phyloP scores from a whole-genome alignment of 2,329 filamentous ascomycete species.

The Aspergillus cejpii region DNA sequence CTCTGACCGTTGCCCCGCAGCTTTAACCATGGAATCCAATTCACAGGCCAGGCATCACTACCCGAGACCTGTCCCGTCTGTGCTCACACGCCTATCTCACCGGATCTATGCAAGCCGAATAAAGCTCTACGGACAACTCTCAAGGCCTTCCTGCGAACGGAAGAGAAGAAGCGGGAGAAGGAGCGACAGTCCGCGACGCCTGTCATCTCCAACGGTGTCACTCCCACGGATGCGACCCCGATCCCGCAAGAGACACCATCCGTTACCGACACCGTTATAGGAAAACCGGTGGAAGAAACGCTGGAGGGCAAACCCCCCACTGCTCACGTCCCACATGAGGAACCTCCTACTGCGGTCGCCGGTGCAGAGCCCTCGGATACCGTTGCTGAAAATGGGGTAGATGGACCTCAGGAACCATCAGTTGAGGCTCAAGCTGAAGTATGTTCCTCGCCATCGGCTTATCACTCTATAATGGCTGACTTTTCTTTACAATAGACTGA shows the following conservation, averaged over 20 bases:
- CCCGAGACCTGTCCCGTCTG: constrained; percentile 83
- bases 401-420: constrained; percentile 4
- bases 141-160: constrained; percentile 80
- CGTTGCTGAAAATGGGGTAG: constrained; percentile 4
- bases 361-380: constrained; percentile 7
- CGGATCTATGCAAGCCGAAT: constrained; percentile 79
- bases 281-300: constrained; percentile 4
- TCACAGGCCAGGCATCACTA: constrained; percentile 64
- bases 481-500: constrained; percentile 10
- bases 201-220: constrained; percentile 20
- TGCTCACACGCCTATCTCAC: constrained; percentile 80
- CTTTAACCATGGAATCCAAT: neutral
- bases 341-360: constrained; percentile 7
- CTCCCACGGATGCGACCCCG: constrained; percentile 19
- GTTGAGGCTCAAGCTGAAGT: constrained; percentile 16
- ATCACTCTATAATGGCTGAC: neutral
- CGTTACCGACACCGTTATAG: constrained; percentile 18
- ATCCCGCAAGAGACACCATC: constrained; percentile 12
- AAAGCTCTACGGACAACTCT: constrained; percentile 90
- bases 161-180: constrained; percentile 79
- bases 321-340: constrained; percentile 10
- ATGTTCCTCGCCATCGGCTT: neutral
- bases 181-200: constrained; percentile 41
- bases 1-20: neutral
- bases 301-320: constrained; percentile 6